These are phyloP conservation scores for Lachnellula cervina DNA, from an alignment of 2,329 filamentous ascomycete genomes.

Conservation along the genomic window DNA sequence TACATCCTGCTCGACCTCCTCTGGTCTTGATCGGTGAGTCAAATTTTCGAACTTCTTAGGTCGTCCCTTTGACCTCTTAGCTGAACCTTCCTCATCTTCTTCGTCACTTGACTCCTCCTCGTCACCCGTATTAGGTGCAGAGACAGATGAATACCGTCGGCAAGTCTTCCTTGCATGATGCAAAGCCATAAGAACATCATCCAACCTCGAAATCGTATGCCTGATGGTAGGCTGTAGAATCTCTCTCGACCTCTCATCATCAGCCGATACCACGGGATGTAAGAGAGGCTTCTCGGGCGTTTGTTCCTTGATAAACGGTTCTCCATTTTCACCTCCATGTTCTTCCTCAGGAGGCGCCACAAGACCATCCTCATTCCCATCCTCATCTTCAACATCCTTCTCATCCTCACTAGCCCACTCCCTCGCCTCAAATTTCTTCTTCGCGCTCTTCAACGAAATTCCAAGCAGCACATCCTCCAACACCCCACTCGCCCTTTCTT, in stretches of 20 bases:
- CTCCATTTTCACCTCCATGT: constrained; percentile 12
- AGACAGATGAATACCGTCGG: constrained; percentile 28
- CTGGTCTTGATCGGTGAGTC: constrained; percentile 3
- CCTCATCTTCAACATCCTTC: constrained; percentile 10
- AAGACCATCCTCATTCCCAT: constrained; percentile 12
- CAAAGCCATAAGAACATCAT: constrained; percentile 64
- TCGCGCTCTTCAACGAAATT: constrained; percentile 60
- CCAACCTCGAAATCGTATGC: constrained; percentile 66
- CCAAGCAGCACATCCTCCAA: constrained; percentile 69
- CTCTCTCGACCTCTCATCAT: constrained; percentile 63
- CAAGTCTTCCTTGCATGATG: constrained; percentile 61
- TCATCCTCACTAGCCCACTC: constrained; percentile 27
- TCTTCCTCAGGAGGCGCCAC: neutral
- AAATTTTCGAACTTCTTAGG: constrained; percentile 25
- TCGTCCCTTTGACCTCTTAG: constrained; percentile 15
- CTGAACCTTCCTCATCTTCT: constrained; percentile 1
- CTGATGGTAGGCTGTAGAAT: constrained; percentile 64
- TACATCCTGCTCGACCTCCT: neutral
- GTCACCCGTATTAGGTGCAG: constrained; percentile 30
- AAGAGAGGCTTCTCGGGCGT: constrained; percentile 6
- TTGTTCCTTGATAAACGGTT: constrained; percentile 2
- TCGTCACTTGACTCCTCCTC: constrained; percentile 5
- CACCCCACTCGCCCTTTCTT: constrained; percentile 49
- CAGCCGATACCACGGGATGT: constrained; percentile 54
- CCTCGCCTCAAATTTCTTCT: constrained; percentile 52